phyloP scores from a whole-genome alignment of 1,284 basidiomycete genomes.

The Tilletia setariae region DNA sequence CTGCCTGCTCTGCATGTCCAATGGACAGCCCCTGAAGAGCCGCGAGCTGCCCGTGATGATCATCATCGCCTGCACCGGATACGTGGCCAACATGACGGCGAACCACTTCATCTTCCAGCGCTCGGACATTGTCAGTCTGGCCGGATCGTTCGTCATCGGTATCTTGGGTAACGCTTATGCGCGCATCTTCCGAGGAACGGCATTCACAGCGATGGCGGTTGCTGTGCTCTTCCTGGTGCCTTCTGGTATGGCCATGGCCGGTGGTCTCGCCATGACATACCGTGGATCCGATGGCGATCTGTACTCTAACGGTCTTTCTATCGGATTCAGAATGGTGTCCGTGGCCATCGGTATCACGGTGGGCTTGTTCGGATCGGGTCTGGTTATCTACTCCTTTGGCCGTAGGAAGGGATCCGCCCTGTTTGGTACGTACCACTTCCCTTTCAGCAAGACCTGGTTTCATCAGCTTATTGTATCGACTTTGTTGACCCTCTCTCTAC shows the following conservation, averaged over 20 bases:
- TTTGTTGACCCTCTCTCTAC: neutral
- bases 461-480: neutral
- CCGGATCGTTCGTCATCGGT: slow-evolving; percentile 79
- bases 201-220: slow-evolving; percentile 83
- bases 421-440: slow-evolving; percentile 58
- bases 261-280: slow-evolving; percentile 69
- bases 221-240: slow-evolving; percentile 73
- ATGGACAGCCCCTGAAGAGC: slow-evolving; percentile 71
- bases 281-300: slow-evolving; percentile 61
- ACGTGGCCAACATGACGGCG: slow-evolving; percentile 62
- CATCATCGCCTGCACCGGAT: slow-evolving; percentile 74
- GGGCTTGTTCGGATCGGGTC: slow-evolving; percentile 81
- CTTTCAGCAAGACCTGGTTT: neutral
- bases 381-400: slow-evolving; percentile 80
- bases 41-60: slow-evolving; percentile 77
- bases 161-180: slow-evolving; percentile 79
- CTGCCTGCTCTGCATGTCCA: slow-evolving; percentile 68
- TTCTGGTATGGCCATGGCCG: slow-evolving; percentile 81
- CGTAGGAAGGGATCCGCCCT: slow-evolving; percentile 74
- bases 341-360: slow-evolving; percentile 86
- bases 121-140: slow-evolving; percentile 76
- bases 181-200: slow-evolving; percentile 78
- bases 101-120: slow-evolving; percentile 81
- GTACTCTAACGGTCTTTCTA: slow-evolving; percentile 57
- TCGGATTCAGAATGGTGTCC: slow-evolving; percentile 64